Percentiles rank a stretch among this genome's conserved stretches.
Conservation (phyloP, 23 red algal species). For the Gracilaria caudata region DNA sequence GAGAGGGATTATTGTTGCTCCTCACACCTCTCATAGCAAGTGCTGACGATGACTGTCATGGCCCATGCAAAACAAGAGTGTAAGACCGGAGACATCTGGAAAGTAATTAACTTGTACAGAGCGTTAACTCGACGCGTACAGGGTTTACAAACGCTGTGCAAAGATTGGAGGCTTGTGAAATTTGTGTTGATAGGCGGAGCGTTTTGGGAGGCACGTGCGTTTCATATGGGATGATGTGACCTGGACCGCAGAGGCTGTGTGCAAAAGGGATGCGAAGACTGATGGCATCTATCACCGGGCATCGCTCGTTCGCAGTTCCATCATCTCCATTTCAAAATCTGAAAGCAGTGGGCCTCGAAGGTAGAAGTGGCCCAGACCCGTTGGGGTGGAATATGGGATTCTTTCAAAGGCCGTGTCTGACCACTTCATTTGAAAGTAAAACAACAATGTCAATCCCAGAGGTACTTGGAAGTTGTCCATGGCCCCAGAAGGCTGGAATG, state of each 20-base stretch:
- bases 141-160: background rate
- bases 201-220: background rate
- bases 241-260: background rate
- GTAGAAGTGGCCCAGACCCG: background rate
- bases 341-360: background rate
- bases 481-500: background rate
- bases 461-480: background rate
- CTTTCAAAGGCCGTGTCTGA: background rate
- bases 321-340: background rate
- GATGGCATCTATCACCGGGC: background rate
- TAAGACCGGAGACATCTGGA: background rate
- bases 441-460: background rate
- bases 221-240: background rate
- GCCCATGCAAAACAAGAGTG: background rate
- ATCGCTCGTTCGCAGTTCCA: background rate
- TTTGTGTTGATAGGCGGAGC: background rate
- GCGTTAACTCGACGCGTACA: background rate
- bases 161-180: background rate
- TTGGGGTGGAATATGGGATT: background rate
- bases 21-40: background rate
- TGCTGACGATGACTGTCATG: constrained; percentile 1
- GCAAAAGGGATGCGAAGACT: background rate
- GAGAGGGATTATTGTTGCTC: background rate
- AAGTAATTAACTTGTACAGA: background rate
- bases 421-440: background rate